Evolutionary conservation across 2,329 filamentous ascomycete species (phyloP).

Genomic region (Parascedosporium putredinis): DNA sequence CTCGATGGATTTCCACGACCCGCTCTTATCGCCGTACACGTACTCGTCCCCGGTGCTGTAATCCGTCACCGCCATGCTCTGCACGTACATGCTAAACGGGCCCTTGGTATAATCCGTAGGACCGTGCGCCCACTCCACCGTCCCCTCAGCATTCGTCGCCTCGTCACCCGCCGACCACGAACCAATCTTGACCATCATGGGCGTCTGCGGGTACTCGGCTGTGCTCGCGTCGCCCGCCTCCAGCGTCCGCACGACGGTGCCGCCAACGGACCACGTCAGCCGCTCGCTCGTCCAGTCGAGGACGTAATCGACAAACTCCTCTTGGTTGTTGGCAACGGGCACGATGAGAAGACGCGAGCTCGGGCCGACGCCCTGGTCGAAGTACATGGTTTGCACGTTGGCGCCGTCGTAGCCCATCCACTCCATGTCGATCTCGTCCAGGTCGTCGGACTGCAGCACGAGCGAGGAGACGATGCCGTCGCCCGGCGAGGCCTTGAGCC

Average conservation of each 20-base stretch:
- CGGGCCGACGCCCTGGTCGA: conserved; percentile 59
- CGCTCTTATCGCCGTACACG: conserved; percentile 49
- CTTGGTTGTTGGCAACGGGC: conserved; percentile 41
- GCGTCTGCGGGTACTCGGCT: conserved; percentile 61
- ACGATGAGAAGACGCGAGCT: conserved; percentile 52
- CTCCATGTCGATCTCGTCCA: conserved; percentile 86
- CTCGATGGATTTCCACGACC: conserved; percentile 55
- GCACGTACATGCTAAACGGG: conserved; percentile 66
- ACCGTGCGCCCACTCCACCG: conserved; percentile 61
- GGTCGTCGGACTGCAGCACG: conserved; percentile 71
- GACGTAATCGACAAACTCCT: conserved; percentile 64
- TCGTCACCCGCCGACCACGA: conserved; percentile 56
- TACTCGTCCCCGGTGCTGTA: conserved; percentile 53
- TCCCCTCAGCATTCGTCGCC: conserved; percentile 37
- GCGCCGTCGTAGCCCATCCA: conserved; percentile 59
- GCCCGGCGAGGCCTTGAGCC: conserved; percentile 66
- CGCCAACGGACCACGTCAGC: conserved; percentile 64
- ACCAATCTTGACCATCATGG: conserved; percentile 58
- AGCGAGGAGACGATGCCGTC: conserved; percentile 70
- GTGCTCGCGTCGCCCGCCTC: conserved; percentile 48
- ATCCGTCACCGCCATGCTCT: conserved; percentile 45
- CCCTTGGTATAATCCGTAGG: conserved; percentile 52
- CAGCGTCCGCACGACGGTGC: conserved; percentile 53
- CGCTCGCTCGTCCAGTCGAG: conserved; percentile 58
- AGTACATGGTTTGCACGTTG: conserved; percentile 65